Base-by-base conservation (phyloP, 495 filamentous ascomycete genomes). In the Emericellopsis terricola region DNA sequence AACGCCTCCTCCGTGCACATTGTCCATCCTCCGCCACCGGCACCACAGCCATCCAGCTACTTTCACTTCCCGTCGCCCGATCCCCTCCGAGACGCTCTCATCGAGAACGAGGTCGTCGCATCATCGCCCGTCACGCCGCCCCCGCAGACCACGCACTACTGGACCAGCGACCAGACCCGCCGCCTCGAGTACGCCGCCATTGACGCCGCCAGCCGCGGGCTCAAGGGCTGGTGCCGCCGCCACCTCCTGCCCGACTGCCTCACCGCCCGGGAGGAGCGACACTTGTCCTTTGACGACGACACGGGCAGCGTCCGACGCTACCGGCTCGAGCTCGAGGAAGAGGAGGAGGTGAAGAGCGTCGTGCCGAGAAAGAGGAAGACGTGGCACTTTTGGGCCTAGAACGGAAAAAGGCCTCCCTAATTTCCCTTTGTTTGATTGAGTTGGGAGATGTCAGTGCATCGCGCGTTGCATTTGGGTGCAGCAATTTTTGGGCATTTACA, bases 101-200 rank as follows among this genome's bases (percentile, higher is more conserved):
- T 26, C 11, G 32, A 48, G 19, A 38, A 41, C 8, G 42, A 47
- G 4, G 31, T 38, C 14, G 32, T 16, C 5, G 28, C 40, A 6
- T 43, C 53, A 23, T 31, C 41, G 1, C 36, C 38, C 0, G 27
- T 44, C 2, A 46, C 53, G 20, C 49, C 49, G 16, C 46, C 52
- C 0, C 67, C 67, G 14, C 56, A 64, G 31, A 71, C 65, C n/a
- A 60, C 59, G 2, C 62, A 66, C 33, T 71, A 71, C 42, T 71
- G 65, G 65, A 68, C 62, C 3, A 67, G 60, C 35, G 64, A 68
- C 40, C 51, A 55, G 27, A 68, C 65, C 3, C 56, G 67, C 8
- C 44, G 64, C 11, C 47, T 68, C 4, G 67, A 71, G 42, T 71
- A 71, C 45, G 67, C 67, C 1, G 67, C 67, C 15, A 71, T 71